Evolutionary conservation across 2,329 filamentous ascomycete genomes (phyloP).

Genomic region (Sordariomycetes sp.): DNA sequence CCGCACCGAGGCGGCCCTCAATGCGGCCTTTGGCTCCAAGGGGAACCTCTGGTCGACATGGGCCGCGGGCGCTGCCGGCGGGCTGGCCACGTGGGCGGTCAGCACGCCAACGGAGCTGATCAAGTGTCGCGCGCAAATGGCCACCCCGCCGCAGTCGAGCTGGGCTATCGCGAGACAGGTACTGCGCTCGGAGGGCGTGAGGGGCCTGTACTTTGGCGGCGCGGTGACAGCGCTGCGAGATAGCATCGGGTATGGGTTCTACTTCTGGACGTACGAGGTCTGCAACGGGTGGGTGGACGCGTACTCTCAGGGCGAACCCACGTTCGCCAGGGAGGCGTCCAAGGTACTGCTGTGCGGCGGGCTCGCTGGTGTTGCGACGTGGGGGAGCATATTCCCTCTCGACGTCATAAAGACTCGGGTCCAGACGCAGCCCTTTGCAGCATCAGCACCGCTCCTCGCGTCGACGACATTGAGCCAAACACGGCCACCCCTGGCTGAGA

Average conservation of each 20-base stretch:
- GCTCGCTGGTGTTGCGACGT: slow-evolving; percentile 76
- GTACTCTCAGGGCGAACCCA: slow-evolving; percentile 10
- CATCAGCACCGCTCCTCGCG: slow-evolving; percentile 1
- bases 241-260: slow-evolving; percentile 91
- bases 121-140: slow-evolving; percentile 77
- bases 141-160: slow-evolving; percentile 36
- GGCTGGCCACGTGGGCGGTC: slow-evolving; percentile 75
- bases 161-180: slow-evolving; percentile 55
- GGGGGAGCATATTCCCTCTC: slow-evolving; percentile 82
- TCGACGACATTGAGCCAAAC: slow-evolving; percentile 1
- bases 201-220: slow-evolving; percentile 74
- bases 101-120: slow-evolving; percentile 84
- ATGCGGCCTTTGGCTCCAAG: slow-evolving; percentile 18
- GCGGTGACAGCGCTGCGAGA: slow-evolving; percentile 73
- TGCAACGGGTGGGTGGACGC: slow-evolving; percentile 48
- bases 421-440: slow-evolving; percentile 54
- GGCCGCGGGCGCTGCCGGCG: slow-evolving; percentile 69
- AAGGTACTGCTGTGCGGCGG: slow-evolving; percentile 76
- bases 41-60: slow-evolving; percentile 58
- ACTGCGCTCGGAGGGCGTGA: slow-evolving; percentile 43
- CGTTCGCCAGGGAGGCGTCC: slow-evolving; percentile 33
- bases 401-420: slow-evolving; percentile 88
- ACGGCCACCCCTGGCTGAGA: slow-evolving; percentile 8
- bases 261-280: slow-evolving; percentile 88
- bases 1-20: slow-evolving; percentile 58